Conservation (phyloP, 2,329 filamentous ascomycete species). For the Penicillium sp. region DNA sequence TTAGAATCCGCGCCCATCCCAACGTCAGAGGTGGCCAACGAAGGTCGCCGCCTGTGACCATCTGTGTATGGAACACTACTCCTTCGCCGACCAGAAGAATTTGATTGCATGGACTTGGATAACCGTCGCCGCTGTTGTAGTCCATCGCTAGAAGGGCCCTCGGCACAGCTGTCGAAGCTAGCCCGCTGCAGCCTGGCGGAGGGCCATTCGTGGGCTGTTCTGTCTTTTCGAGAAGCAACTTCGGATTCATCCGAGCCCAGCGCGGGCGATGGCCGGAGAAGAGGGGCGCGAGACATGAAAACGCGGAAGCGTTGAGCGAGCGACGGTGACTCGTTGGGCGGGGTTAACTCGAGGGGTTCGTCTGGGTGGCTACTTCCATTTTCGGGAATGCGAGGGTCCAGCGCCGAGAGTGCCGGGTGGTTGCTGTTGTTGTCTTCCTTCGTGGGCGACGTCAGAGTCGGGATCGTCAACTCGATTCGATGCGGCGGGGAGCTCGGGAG, state of each 20-base stretch:
- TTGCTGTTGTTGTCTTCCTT: background rate
- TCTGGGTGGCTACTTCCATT: conserved; percentile 13
- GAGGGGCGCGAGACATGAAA: conserved; percentile 55
- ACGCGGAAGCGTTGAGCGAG: conserved; percentile 17
- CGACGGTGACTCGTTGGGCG: conserved; percentile 9
- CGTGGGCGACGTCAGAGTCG: conserved; percentile 4
- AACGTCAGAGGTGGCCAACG: conserved; percentile 33
- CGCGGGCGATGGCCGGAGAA: conserved; percentile 62
- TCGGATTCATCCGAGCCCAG: conserved; percentile 52
- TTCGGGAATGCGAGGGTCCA: conserved; percentile 3
- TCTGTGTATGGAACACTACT: conserved; percentile 19
- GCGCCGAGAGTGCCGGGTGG: background rate
- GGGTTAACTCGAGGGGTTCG: conserved; percentile 8
- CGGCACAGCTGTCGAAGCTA: conserved; percentile 17
- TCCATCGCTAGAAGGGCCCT: conserved; percentile 18
- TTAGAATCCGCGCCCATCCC: conserved; percentile 37
- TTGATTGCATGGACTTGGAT: conserved; percentile 14
- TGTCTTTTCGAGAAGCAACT: background rate
- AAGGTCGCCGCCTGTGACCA: conserved; percentile 25
- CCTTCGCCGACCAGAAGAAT: conserved; percentile 19
- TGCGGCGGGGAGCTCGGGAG: conserved; percentile 27
- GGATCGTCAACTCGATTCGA: conserved; percentile 16
- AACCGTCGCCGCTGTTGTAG: conserved; percentile 2
- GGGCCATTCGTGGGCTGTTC: background rate
- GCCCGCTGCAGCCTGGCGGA: conserved; percentile 1